A percentile compares a stretch with the other conserved stretches of the same genome.
Evolutionary conservation across 2,329 filamentous ascomycete genomes (phyloP).

Genomic region (Ramichloridium luteum): DNA sequence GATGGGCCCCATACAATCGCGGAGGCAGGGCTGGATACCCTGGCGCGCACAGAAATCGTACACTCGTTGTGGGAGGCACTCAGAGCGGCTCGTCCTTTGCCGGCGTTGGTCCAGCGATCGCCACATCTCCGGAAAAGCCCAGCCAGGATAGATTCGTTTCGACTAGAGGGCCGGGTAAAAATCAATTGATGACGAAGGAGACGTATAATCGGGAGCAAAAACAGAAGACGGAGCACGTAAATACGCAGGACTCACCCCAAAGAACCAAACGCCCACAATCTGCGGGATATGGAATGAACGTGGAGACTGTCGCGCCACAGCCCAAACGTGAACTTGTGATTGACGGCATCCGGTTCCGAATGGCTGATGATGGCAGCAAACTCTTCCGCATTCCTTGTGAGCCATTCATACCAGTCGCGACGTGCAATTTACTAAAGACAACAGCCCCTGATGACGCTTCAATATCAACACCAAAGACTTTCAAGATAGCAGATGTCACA

Average conservation of each 20-base stretch:
- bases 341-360: constrained; percentile 60
- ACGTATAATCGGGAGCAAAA: constrained; percentile 65
- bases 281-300: constrained; percentile 29
- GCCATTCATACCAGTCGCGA: constrained; percentile 16
- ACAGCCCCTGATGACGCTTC: too few species aligned
- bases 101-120: constrained; percentile 16
- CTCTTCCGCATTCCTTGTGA: constrained; percentile 62
- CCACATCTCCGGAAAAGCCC: constrained; percentile 17
- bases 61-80: constrained; percentile 39
- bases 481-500: constrained; percentile 61
- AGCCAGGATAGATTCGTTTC: constrained; percentile 49
- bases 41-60: constrained; percentile 41
- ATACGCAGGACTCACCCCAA: constrained; percentile 52
- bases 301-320: constrained; percentile 6
- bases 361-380: constrained; percentile 70
- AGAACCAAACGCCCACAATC: constrained; percentile 51
- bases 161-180: constrained; percentile 56
- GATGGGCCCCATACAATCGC: constrained; percentile 18
- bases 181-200: constrained; percentile 70
- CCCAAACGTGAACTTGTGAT: constrained; percentile 49
- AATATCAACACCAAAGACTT: constrained; percentile 66
- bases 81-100: constrained; percentile 4
- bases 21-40: constrained; percentile 17
- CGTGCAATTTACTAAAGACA: too few species aligned
- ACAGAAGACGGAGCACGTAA: constrained; percentile 56